Evolutionary conservation across 768 basidiomycete species (phyloP), one percentile per base, ranked within the genome.

Genomic region (Pleurotus djamor): DNA sequence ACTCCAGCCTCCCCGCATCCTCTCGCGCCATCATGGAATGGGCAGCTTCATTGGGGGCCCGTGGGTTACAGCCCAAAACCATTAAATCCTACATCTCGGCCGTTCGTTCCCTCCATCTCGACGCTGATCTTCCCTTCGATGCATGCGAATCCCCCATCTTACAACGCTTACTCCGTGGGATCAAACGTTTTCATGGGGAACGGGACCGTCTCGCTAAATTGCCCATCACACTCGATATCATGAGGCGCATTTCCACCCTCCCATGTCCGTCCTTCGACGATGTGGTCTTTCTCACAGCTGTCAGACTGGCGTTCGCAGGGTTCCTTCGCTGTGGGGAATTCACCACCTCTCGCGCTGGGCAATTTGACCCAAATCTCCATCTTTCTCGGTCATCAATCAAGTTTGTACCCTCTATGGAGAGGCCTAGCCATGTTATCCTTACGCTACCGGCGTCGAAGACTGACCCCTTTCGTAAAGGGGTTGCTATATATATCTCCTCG

Each of bases 371-470:
- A 1, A 54, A 43, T 35, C 17, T 52, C 7, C 52, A 69, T 36
- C 66, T 74, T 17, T 60, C 68, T 16, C 61, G 68, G 12, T 38
- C 60, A 14, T 61, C 60, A 16, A 58, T 74, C 32, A 44, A 61
- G 14, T 74, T 74, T 60, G 28, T 70, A 34, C 71, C 72, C 9
- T 60, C 59, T 38, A 44, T 69, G 10, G 60, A 65, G 1, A 48
- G 62, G 14, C 63, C 71, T 9, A 65, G 65, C 0, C 67, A 70
- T 45, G 21, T 71, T 32, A 44, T 48, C 12, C 63, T 74, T 36
- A 64, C 64, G 6, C 64, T 77, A 0, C 72, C 74, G 4, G 61
- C 66, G 1, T 77, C 75, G 1, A 77, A 77, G 56, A 75, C 73
- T 4, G 72, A 76, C 63, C 73, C 72, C 1, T 77, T 76, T 57